A percentile compares a stretch with the other conserved stretches of the same genome.
Evolutionary conservation across 371 early-diverging fungal species (phyloP).

Genomic region (Actinomucor elegans): DNA sequence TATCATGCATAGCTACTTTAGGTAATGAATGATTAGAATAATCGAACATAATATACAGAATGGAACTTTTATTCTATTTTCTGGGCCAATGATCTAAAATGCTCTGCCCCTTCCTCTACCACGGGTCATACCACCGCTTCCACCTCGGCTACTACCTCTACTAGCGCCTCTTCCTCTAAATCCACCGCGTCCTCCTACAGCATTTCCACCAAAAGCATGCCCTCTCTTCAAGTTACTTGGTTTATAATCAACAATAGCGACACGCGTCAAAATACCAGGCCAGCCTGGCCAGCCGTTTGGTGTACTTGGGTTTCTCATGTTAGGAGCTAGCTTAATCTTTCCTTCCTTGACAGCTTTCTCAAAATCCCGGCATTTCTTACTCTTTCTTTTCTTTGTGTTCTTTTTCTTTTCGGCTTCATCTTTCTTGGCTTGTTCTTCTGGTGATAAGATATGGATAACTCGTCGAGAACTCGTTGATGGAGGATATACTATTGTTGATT

Average conservation of each 20-base stretch:
- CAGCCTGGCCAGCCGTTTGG: slow-evolving; percentile 51
- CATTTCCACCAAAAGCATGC: background rate
- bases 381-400: slow-evolving; percentile 31
- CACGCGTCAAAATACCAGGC: slow-evolving; percentile 40
- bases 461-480: slow-evolving; percentile 6
- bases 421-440: slow-evolving; percentile 10
- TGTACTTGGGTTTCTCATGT: slow-evolving; percentile 37
- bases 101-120: background rate
- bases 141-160: slow-evolving; percentile 2
- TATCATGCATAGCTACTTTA: too few relatives aligned
- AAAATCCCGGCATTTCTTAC: slow-evolving; percentile 47
- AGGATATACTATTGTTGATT: background rate
- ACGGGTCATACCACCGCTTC: background rate
- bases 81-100: too few relatives aligned
- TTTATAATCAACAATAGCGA: slow-evolving; percentile 29
- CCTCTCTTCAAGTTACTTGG: background rate
- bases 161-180: slow-evolving; percentile 1
- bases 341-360: slow-evolving; percentile 38
- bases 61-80: too few relatives aligned
- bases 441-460: slow-evolving; percentile 22
- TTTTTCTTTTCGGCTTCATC: slow-evolving; percentile 2
- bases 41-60: too few relatives aligned
- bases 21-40: too few relatives aligned
- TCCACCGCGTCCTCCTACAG: background rate
- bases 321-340: slow-evolving; percentile 22